Evolutionary conservation across 2,329 filamentous ascomycete genomes (phyloP), one percentile per base, ranked within the genome.

Genomic region (Chaetomium olivaceum): DNA sequence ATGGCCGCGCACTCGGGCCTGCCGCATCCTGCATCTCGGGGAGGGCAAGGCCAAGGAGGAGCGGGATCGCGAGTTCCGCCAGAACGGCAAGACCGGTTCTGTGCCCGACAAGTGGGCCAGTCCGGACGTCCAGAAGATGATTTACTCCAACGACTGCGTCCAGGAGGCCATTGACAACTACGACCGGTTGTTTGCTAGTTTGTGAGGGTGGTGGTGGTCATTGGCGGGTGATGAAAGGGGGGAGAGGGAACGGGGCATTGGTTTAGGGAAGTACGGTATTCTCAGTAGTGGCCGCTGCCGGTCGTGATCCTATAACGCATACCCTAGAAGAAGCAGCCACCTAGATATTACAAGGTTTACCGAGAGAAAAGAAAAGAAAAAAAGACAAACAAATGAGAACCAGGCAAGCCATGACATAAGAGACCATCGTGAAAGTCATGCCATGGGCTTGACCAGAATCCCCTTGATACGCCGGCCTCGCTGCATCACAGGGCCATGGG

Each of bases 21-120:
- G n/a, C 8, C 79, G 84, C n/a, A 80, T 80, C 19, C 75, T 88
- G 72, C 86, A 88, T 71, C 76, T 88, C 1, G 83, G 83, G 46
- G 83, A 87, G 71, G 85, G 86, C 57, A 80, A 81, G 69, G 85
- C 84, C 31, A 84, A 83, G 72, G 83, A 86, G 74, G 84, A 87
- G 77, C 80, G 86, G 43, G 86, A 88, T 71, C 80, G 77, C 63
- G 79, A 81, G 77, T 86, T 88, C 74, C 82, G 81, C 51, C 78
- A 82, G 61, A 79, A 78, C 70, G 79, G 71, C 74, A 83, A 81
- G 73, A 80, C 76, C 67, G 81, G 75, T 62, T 78, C 77, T 63
- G 84, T 84, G 66, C 87, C 87, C 2, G 88, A 90, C 77, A 90
- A 89, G 78, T 90, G 88, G 88, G 87, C 87, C 3, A 89, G 88